Evolutionary conservation across 108 stramenopile species (phyloP).

Genomic region (Schizochytrium sp.): DNA sequence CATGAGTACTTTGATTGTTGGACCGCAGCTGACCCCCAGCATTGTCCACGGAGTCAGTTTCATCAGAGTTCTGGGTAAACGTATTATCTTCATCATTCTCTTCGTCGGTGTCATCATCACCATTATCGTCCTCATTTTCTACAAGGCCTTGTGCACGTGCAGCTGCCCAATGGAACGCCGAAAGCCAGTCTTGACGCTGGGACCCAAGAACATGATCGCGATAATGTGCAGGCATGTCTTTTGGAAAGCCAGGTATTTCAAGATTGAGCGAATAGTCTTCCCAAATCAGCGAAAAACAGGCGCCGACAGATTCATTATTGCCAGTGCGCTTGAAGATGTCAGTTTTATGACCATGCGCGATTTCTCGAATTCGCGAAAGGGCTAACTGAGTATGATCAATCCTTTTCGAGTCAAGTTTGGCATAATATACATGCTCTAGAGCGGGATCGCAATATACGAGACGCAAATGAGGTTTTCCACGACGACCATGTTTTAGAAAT

Average conservation of each 20-base stretch:
- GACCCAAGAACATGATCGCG: not conserved
- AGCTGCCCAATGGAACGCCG: slow-evolving; percentile 26
- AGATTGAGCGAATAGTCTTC: slow-evolving; percentile 38
- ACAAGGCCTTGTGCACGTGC: not conserved
- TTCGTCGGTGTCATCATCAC: not conserved
- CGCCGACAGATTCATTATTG: not conserved
- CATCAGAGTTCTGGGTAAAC: not conserved
- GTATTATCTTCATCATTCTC: not conserved
- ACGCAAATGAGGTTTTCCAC: slow-evolving; percentile 2
- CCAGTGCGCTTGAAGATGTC: not conserved
- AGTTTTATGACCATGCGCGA: slow-evolving; percentile 38
- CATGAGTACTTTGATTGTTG: too few relatives aligned
- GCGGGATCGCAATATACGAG: slow-evolving; percentile 34
- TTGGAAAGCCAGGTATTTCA: slow-evolving; percentile 25
- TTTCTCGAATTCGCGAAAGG: not conserved
- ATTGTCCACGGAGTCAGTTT: too few relatives aligned
- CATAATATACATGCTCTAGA: slow-evolving; percentile 10
- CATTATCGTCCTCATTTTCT: not conserved
- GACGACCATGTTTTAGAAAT: slow-evolving; percentile 41
- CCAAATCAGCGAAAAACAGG: slow-evolving; percentile 31
- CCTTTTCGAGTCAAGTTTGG: slow-evolving; percentile 44
- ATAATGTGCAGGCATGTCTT: slow-evolving; percentile 4
- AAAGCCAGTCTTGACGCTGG: slow-evolving; percentile 47
- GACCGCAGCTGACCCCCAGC: too few relatives aligned
- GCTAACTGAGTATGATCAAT: not conserved